Base-by-base conservation (phyloP, 352 stramenopile genomes). In the Saprolegnia diclina region DNA sequence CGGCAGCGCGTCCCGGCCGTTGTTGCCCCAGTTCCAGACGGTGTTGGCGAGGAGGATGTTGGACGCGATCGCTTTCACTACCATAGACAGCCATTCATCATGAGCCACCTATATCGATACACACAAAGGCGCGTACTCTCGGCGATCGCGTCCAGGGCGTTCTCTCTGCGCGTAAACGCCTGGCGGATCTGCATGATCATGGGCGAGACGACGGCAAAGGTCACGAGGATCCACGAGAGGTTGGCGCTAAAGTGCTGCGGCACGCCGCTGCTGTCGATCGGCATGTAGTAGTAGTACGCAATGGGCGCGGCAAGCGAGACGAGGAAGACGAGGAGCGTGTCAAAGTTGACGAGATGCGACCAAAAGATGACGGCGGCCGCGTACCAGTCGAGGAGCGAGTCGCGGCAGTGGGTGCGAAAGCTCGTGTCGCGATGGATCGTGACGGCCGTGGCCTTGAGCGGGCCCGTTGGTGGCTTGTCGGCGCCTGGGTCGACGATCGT, bases 181-280 rank as follows among this genome's bases (percentile, higher is more conserved):
- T 95, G 85, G 18, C 77, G 79, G 76, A 95, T 92, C 71, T 93
- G 85, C 83, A 93, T 92, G 76, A 92, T 95, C 81, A 92, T 89
- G 18, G 87, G 87, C 59, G 85, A 88, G 22, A 92, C 84, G 38
- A 95, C 78, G 7, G 87, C 83, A 55, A 95, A 90, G 13, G 83
- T 82, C 48, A 91, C 77, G 71, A 91, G 88, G 46, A 81, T 88
- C 80, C 82, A 94, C 74, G 85, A 92, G 53, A 95, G 85, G 67
- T 95, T 95, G 62, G 83, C 82, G 29, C 80, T 82, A 63, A 93
- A 92, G 35, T 32, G 29, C 35, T 59, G 53, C 42, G 63, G 18
- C 38, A 14, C 11, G 29, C 42, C 5, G 40, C 71, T 78, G 16
- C 74, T 54, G 32, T 74, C 75, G 14, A 73, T 75, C 4, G 32